Conservation (phyloP, 148 eudicot species). For the Camellia granthamiana region DNA sequence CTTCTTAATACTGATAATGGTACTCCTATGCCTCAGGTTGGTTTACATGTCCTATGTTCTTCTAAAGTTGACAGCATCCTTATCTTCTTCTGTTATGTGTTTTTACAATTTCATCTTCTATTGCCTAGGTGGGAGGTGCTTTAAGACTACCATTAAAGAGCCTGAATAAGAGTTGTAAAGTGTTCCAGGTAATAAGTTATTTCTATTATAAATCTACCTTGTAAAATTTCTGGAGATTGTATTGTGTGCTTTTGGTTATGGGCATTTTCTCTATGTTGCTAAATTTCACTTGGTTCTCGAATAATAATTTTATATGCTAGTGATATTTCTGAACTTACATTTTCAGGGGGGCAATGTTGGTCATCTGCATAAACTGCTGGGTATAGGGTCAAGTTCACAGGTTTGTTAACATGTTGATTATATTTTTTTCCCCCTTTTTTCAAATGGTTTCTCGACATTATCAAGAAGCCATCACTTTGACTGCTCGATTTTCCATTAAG, state of each 20-base stretch:
- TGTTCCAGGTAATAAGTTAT: conserved; percentile 68
- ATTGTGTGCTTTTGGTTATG: neutral
- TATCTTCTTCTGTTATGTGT: conserved; percentile 13
- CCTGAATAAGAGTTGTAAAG: conserved; percentile 48
- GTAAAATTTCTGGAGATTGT: neutral
- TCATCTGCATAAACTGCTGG: conserved; percentile 83
- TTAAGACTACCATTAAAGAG: conserved; percentile 46
- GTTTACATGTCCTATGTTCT: conserved; percentile 10
- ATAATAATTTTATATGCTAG: neutral
- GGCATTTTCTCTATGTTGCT: neutral
- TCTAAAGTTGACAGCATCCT: conserved; percentile 2
- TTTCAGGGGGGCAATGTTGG: conserved; percentile 97
- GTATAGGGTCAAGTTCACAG: conserved; percentile 93
- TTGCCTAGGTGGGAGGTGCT: conserved; percentile 57
- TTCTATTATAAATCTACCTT: neutral
- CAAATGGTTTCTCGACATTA: neutral
- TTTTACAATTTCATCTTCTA: conserved; percentile 2
- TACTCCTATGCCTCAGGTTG: conserved; percentile 93
- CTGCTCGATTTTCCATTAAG: neutral
- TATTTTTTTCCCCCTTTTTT: neutral
- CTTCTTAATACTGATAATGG: conserved; percentile 95
- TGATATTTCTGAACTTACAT: conserved; percentile 1
- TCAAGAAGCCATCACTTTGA: neutral
- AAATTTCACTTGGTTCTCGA: neutral
- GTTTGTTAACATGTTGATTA: conserved; percentile 31